Percentiles rank a stretch among this genome's conserved stretches.
These are phyloP conservation scores for Heterobasidion occidentale DNA, from an alignment of 1,284 basidiomycete genomes.

Conservation along the genomic window DNA sequence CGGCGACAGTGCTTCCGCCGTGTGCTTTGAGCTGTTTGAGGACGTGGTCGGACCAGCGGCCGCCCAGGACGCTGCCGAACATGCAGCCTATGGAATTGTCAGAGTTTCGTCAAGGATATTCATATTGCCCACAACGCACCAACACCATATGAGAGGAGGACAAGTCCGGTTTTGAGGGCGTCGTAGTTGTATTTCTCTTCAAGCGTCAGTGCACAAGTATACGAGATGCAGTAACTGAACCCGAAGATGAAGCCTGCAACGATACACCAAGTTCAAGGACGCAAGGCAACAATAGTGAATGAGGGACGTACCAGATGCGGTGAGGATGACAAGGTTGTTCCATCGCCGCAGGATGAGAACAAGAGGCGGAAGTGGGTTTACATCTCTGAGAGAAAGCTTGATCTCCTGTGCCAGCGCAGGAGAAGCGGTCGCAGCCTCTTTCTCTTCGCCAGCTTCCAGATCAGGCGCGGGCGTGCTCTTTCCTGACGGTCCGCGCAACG, in stretches of 20 bases:
- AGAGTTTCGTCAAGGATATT: background rate
- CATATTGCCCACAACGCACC: slow-evolving; percentile 33
- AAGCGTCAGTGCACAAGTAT: slow-evolving; percentile 71
- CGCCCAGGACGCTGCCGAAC: slow-evolving; percentile 66
- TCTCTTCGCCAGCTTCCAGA: background rate
- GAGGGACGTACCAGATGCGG: slow-evolving; percentile 52
- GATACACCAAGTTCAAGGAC: background rate
- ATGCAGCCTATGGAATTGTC: slow-evolving; percentile 42
- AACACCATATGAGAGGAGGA: slow-evolving; percentile 67
- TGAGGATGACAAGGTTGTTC: slow-evolving; percentile 63
- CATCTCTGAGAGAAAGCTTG: slow-evolving; percentile 56
- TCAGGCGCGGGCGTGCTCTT: background rate
- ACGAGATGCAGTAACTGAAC: slow-evolving; percentile 61
- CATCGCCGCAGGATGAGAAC: slow-evolving; percentile 45
- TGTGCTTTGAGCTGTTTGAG: slow-evolving; percentile 45
- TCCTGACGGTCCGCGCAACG: background rate
- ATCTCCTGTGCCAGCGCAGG: slow-evolving; percentile 26
- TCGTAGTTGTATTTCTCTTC: slow-evolving; percentile 58
- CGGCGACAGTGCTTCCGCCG: slow-evolving; percentile 55
- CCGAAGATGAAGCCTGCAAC: slow-evolving; percentile 64
- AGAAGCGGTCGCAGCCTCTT: background rate
- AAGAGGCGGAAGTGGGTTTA: slow-evolving; percentile 67
- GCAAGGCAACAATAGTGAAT: background rate
- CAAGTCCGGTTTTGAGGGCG: slow-evolving; percentile 66
- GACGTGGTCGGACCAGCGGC: slow-evolving; percentile 68